Evolutionary conservation across 164 flowering plant species (phyloP), one percentile per base, ranked within the genome.

Genomic region (Berberis thunbergii): DNA sequence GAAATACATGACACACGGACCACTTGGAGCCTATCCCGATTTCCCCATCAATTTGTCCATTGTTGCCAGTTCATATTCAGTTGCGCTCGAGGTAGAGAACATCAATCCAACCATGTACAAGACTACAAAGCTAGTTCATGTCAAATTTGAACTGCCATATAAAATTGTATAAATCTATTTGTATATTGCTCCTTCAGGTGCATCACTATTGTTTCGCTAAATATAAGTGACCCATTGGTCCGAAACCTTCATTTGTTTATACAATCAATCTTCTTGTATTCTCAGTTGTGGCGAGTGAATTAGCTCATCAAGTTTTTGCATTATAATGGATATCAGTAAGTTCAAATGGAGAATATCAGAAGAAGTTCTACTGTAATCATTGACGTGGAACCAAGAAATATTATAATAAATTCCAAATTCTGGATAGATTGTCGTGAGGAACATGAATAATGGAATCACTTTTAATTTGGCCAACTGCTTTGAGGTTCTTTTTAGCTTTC

Each of bases 91-190:
- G 54, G 54, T 52, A 52, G 4, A 52, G 54, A 48, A 6, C 10
- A 26, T 7, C n/a, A 50, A 4, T 7, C 4, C 10, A 10, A 52
- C 8, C 26, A 26, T 26, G 26, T 26, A 26, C 26, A 26, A 26
- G 26, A 26, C 26, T 26, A 26, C 26, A 57, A 76, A 73, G 64
- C 60, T 73, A 73, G 72, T 76, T 69, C 75, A 40, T 74, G 70
- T 69, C 39, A 69, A 77, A 72, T 74, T 59, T 64, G 62, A 66
- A 39, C 63, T 66, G 49, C 46, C 46, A 71, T 49, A 66, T 43
- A 50, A 74, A 78, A 73, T 59, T 78, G 76, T 74, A 76, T 72
- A 70, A 62, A 67, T 60, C 58, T 49, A 79, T 26, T 26, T 68
- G 72, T 75, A 74, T 70, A 72, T 41, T 56, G 73, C 67, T 79